These are phyloP conservation scores for Salix koriyanagi DNA, from an alignment of 345 rosid genomes.

Conservation along the genomic window DNA sequence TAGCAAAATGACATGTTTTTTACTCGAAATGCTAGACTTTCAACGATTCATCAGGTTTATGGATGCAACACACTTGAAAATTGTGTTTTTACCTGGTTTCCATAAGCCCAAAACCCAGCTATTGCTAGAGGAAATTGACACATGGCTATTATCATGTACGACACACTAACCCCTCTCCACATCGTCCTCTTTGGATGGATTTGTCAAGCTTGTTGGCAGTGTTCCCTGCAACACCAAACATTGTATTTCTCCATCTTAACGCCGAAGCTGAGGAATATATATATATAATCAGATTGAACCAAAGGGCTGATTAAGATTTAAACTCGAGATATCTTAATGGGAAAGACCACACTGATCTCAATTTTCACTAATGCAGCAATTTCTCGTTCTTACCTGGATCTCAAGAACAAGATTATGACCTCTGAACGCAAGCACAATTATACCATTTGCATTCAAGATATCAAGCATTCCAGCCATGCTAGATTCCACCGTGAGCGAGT, in stretches of 20 bases:
- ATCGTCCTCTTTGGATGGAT: conserved; percentile 29
- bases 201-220: conserved; percentile 32
- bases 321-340: too few relatives aligned
- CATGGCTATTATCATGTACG: conserved; percentile 35
- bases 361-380: too few relatives aligned
- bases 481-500: conserved; percentile 4
- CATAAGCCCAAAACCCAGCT: conserved; percentile 54
- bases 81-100: conserved; percentile 33
- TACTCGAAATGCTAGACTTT: too few relatives aligned
- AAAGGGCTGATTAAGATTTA: too few relatives aligned
- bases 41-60: too few relatives aligned
- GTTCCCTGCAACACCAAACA: conserved; percentile 42
- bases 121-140: conserved; percentile 37
- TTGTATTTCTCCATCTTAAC: too few relatives aligned
- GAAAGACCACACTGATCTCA: too few relatives aligned
- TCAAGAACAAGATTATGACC: conserved; percentile 68
- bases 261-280: too few relatives aligned
- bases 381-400: conserved; percentile 38
- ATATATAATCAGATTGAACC: too few relatives aligned
- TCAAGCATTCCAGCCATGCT: conserved; percentile 14
- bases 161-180: conserved; percentile 46
- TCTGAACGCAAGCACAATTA: conserved; percentile 40
- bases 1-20: too few relatives aligned
- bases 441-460: conserved; percentile 40
- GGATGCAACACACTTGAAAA: too few relatives aligned